These are phyloP conservation scores for Apiotrichum gamsii DNA, from an alignment of 1,284 basidiomycete species.

Conservation along the genomic window DNA sequence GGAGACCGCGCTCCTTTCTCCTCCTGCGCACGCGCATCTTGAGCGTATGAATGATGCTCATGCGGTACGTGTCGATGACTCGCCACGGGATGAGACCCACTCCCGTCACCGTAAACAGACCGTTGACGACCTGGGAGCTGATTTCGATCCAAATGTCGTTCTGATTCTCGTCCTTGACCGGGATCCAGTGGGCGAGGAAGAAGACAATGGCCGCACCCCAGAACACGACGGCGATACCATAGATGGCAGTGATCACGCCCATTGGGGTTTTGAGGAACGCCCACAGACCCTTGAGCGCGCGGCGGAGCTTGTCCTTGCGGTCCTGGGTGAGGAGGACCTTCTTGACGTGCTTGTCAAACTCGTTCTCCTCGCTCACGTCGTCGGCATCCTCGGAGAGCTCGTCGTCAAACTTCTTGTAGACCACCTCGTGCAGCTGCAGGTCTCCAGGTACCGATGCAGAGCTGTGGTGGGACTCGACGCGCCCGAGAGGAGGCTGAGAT, in stretches of 20 bases:
- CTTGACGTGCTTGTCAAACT: constrained; percentile 59
- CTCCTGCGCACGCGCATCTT: constrained; percentile 57
- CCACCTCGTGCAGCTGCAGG: neutral
- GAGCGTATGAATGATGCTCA: constrained; percentile 67
- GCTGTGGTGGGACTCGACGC: neutral
- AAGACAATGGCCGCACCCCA: constrained; percentile 81
- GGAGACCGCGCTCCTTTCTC: constrained; percentile 57
- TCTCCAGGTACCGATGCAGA: neutral
- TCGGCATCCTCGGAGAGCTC: constrained; percentile 1
- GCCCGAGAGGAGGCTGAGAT: neutral
- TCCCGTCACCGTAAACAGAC: constrained; percentile 71
- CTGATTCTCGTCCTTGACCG: constrained; percentile 29
- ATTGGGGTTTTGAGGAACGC: constrained; percentile 69
- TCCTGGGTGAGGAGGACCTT: constrained; percentile 55
- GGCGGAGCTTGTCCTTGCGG: constrained; percentile 58
- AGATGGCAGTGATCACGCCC: constrained; percentile 66
- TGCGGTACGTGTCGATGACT: constrained; percentile 68
- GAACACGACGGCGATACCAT: constrained; percentile 69
- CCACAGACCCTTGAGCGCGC: constrained; percentile 67
- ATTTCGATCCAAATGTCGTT: constrained; percentile 55
- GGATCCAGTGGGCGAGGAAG: constrained; percentile 54
- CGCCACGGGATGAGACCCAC: constrained; percentile 62
- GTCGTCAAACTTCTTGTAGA: neutral
- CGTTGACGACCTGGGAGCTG: constrained; percentile 65
- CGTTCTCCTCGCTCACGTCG: constrained; percentile 20